Conservation (phyloP, 169 alveolate species). For the Amoebophrya sp. region DNA sequence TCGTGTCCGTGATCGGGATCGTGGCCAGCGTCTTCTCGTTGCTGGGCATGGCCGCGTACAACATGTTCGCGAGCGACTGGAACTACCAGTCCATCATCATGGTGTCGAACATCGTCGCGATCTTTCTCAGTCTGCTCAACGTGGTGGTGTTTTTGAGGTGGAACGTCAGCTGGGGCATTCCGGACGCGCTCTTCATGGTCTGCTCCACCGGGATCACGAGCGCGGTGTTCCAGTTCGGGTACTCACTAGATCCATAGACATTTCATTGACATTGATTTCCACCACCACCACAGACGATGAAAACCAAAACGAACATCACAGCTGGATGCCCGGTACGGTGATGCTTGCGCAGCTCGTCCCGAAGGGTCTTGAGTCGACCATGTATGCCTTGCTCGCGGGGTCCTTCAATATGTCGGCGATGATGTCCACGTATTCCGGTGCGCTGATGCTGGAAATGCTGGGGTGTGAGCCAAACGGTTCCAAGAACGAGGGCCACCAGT, state of each 20-base stretch:
- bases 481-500: slow-evolving; percentile 4
- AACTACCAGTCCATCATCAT: neutral
- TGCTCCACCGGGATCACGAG: slow-evolving; percentile 4
- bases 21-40: slow-evolving; percentile 1
- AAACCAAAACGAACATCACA: neutral
- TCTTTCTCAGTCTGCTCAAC: neutral
- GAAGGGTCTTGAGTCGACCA: slow-evolving; percentile 1
- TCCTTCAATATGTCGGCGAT: neutral
- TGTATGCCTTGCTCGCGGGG: slow-evolving; percentile 18
- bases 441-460: neutral
- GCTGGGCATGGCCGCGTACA: slow-evolving; percentile 6
- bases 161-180: slow-evolving; percentile 4
- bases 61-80: slow-evolving; percentile 3
- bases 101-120: neutral
- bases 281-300: neutral
- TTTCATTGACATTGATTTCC: neutral
- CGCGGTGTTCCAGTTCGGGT: neutral
- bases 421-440: neutral
- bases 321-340: slow-evolving; percentile 16
- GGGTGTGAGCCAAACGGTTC: neutral
- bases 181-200: slow-evolving; percentile 2
- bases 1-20: slow-evolving; percentile 6
- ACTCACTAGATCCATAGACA: neutral
- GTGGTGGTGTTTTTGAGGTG: neutral
- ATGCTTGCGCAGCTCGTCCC: slow-evolving; percentile 6